Conservation (phyloP, 257 asterid genomes). For the Penstemon barbatus region DNA sequence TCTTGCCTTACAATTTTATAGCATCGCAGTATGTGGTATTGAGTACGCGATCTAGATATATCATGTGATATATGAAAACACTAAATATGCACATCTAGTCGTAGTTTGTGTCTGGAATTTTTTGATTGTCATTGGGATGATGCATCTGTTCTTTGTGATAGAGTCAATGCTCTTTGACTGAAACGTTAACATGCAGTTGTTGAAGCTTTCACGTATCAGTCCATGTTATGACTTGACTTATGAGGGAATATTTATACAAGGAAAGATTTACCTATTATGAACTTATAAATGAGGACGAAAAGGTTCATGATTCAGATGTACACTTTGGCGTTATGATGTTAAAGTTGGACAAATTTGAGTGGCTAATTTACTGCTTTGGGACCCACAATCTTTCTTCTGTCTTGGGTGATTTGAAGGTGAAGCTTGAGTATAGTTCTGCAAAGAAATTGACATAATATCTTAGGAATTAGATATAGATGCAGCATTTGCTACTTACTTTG, state of each 20-base stretch:
- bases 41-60: background rate
- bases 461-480: too few relatives aligned
- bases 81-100: background rate
- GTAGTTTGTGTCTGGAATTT: background rate
- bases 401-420: too few relatives aligned
- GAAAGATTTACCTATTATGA: too few relatives aligned
- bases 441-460: too few relatives aligned
- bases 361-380: too few relatives aligned
- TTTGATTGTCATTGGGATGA: conserved; percentile 5
- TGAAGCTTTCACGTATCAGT: background rate
- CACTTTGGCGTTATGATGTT: background rate
- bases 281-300: too few relatives aligned
- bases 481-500: too few relatives aligned
- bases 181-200: background rate
- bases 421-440: too few relatives aligned
- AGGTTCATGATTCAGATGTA: too few relatives aligned
- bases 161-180: conserved; percentile 12
- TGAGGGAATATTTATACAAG: too few relatives aligned
- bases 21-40: conserved; percentile 4
- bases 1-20: conserved; percentile 26
- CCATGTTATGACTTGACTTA: too few relatives aligned
- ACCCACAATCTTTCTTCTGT: too few relatives aligned
- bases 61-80: conserved; percentile 2
- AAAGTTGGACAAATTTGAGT: background rate
- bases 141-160: conserved; percentile 2